Percentiles rank a stretch among this genome's conserved stretches.
phyloP scores from a whole-genome alignment of 176 grass and related monocot species.

The Aegilops speltoides region DNA sequence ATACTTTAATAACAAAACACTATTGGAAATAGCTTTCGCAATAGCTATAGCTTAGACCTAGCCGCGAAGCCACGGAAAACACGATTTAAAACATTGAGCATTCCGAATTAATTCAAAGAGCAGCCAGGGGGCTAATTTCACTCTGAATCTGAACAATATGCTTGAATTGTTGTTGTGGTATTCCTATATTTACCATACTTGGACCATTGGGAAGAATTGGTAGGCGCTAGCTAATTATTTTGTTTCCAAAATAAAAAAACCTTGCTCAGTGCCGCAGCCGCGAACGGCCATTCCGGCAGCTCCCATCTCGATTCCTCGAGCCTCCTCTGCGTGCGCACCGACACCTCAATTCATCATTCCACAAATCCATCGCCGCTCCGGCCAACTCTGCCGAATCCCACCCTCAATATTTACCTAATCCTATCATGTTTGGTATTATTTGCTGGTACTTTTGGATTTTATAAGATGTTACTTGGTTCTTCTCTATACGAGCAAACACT shows the following conservation, averaged over 20 bases:
- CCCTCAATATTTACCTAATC: not conserved
- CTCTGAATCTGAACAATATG: not conserved
- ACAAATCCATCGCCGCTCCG: too few relatives aligned
- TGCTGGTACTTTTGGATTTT: constrained; percentile 3
- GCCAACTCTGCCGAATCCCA: too few relatives aligned
- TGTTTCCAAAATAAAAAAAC: too few relatives aligned
- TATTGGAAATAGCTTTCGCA: not conserved
- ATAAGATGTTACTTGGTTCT: not conserved
- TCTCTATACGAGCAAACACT: not conserved
- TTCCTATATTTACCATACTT: not conserved
- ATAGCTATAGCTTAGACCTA: not conserved
- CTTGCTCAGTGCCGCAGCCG: too few relatives aligned
- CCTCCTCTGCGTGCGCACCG: too few relatives aligned
- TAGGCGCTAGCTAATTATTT: too few relatives aligned
- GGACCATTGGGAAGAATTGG: too few relatives aligned
- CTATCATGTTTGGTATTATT: constrained; percentile 10
- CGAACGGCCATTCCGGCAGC: too few relatives aligned
- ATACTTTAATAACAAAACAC: not conserved
- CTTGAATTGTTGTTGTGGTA: not conserved
- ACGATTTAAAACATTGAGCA: not conserved
- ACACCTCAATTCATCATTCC: too few relatives aligned
- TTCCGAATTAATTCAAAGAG: not conserved
- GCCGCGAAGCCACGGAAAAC: not conserved
- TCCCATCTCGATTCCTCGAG: too few relatives aligned
- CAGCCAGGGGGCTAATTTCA: not conserved